Conservation (phyloP, 306 rosid genomes). For the Comarum palustre region DNA sequence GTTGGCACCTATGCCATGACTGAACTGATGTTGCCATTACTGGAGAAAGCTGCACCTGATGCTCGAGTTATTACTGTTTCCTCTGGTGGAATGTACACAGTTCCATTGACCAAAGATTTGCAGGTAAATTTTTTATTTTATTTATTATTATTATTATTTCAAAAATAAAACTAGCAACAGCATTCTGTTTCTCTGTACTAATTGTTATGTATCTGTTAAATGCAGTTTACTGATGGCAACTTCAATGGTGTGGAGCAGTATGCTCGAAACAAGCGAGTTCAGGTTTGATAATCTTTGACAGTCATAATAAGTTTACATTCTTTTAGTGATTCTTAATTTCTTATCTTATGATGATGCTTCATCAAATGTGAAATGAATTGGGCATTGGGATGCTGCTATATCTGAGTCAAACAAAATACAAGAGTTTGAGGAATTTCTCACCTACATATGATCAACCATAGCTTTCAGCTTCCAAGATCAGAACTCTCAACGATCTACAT, state of each 20-base stretch:
- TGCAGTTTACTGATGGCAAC: conserved; percentile 53
- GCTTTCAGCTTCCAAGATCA: no score
- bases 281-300: conserved; percentile 42
- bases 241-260: conserved; percentile 73
- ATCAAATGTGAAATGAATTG: not conserved
- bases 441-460: no score
- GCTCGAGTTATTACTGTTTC: conserved; percentile 86
- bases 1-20: conserved; percentile 73
- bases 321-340: not conserved
- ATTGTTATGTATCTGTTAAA: conserved; percentile 19
- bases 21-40: conserved; percentile 65
- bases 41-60: conserved; percentile 92
- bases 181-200: conserved; percentile 3
- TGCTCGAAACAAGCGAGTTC: conserved; percentile 82
- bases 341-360: not conserved
- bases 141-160: no score
- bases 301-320: not conserved
- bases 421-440: no score
- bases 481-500: no score
- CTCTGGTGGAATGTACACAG: conserved; percentile 92
- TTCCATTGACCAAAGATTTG: conserved; percentile 70
- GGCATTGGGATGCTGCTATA: not conserved
- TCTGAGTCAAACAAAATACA: not conserved
- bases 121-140: conserved; percentile 42
- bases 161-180: not conserved